Conservation (phyloP, 139 green algal species). For the Coelastrella sp. region DNA sequence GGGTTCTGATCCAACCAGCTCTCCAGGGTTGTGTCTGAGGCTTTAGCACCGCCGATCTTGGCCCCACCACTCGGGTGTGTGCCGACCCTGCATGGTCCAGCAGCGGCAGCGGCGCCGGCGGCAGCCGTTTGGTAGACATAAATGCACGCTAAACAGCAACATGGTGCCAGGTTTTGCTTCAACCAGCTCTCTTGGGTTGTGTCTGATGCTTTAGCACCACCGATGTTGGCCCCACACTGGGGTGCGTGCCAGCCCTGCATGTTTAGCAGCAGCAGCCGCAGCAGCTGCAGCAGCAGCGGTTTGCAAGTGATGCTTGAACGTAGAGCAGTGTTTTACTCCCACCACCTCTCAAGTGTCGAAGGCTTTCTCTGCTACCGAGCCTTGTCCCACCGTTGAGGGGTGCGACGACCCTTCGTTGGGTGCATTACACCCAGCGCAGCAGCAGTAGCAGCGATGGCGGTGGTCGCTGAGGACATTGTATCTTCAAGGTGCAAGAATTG, state of each 20-base stretch:
- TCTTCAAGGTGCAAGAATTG: too few relatives aligned
- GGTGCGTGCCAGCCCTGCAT: conserved; percentile 22
- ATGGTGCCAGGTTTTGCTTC: not conserved
- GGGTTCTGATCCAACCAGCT: conserved; percentile 3
- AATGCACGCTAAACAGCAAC: not conserved
- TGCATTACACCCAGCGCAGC: too few relatives aligned
- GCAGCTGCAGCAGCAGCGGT: too few relatives aligned
- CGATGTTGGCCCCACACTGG: not conserved
- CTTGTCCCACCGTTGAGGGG: too few relatives aligned
- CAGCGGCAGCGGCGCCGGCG: conserved; percentile 12
- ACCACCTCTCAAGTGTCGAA: too few relatives aligned
- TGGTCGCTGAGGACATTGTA: too few relatives aligned
- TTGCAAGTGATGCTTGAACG: too few relatives aligned
- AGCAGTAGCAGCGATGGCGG: too few relatives aligned
- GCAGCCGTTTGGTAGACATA: not conserved
- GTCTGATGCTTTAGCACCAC: not conserved
- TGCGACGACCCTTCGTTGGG: too few relatives aligned
- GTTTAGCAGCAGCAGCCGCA: not conserved
- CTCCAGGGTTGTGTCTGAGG: not conserved
- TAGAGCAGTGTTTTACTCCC: too few relatives aligned
- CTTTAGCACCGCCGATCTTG: not conserved
- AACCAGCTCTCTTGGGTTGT: not conserved
- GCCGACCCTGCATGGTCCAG: not conserved
- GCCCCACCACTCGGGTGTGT: conserved; percentile 11
- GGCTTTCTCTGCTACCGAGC: too few relatives aligned